Evolutionary conservation across 108 stramenopile species (phyloP).

Genomic region (Skeletonema menzelii): DNA sequence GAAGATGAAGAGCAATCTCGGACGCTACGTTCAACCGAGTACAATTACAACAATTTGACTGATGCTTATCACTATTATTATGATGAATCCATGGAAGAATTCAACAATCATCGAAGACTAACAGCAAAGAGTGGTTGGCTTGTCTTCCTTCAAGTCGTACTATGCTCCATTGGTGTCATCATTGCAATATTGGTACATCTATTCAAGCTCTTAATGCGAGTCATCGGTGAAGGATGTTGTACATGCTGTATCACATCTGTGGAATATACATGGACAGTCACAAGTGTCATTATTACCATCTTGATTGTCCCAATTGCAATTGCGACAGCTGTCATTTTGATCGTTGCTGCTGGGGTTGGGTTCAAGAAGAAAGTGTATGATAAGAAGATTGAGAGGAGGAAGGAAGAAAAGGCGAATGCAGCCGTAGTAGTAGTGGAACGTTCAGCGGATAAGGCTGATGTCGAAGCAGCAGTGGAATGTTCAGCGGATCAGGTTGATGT

Average conservation of each 20-base stretch:
- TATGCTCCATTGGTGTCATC: constrained; percentile 38
- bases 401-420: constrained; percentile 1
- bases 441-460: no score
- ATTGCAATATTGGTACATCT: constrained; percentile 51
- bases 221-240: constrained; percentile 41
- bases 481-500: not conserved
- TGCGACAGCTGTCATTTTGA: constrained; percentile 17
- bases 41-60: not conserved
- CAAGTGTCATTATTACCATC: constrained; percentile 36
- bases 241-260: constrained; percentile 40
- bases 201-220: constrained; percentile 52
- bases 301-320: constrained; percentile 37
- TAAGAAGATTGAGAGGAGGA: constrained; percentile 24
- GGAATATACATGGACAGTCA: constrained; percentile 25
- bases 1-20: not conserved
- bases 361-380: constrained; percentile 27
- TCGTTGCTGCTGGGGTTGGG: constrained; percentile 25
- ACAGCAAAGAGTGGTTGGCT: not conserved
- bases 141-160: constrained; percentile 32
- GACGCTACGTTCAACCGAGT: not conserved
- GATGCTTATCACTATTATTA: not conserved
- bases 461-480: not conserved
- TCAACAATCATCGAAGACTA: constrained; percentile 6
- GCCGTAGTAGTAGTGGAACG: not conserved
- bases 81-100: not conserved